These are phyloP conservation scores for Lonicera japonica DNA, from an alignment of 129 eudicot species.

Conservation along the genomic window DNA sequence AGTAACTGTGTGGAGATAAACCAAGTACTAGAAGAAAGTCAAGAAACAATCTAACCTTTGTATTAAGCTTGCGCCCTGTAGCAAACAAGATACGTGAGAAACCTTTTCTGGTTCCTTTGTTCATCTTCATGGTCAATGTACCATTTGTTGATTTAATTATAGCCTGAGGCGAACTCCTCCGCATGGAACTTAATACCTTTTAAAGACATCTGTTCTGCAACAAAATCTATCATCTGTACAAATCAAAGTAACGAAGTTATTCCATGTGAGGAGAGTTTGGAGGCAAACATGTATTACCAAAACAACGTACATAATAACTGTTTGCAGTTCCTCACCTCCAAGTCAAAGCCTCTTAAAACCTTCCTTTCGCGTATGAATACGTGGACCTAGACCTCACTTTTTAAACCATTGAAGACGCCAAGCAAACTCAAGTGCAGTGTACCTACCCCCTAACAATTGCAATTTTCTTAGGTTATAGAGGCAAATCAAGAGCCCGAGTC, in stretches of 20 bases:
- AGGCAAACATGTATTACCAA: slow-evolving; percentile 2
- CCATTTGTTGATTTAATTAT: slow-evolving; percentile 74
- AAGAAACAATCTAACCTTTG: slow-evolving; percentile 44
- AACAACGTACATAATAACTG: neutral
- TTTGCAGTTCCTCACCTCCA: slow-evolving; percentile 56
- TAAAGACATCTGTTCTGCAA: slow-evolving; percentile 86
- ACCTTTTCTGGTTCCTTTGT: slow-evolving; percentile 85
- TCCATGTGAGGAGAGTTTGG: neutral
- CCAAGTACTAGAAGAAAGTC: neutral
- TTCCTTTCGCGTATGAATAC: slow-evolving; percentile 90
- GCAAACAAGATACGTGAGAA: slow-evolving; percentile 98
- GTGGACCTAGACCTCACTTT: slow-evolving; percentile 95
- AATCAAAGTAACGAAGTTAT: slow-evolving; percentile 6
- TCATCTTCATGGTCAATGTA: slow-evolving; percentile 72
- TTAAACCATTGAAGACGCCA: slow-evolving; percentile 93
- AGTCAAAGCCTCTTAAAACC: slow-evolving; percentile 97
- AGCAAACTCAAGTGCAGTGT: slow-evolving; percentile 96
- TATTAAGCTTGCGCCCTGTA: slow-evolving; percentile 91
- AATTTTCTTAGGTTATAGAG: slow-evolving; percentile 78
- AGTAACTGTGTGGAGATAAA: too few relatives aligned
- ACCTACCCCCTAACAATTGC: slow-evolving; percentile 98
- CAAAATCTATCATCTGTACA: slow-evolving; percentile 79
- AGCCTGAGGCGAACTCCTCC: slow-evolving; percentile 92
- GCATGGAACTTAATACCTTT: slow-evolving; percentile 94
- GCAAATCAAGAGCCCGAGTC: slow-evolving; percentile 99